phyloP scores from a whole-genome alignment of 306 rosid genomes.

The Vigna reflexopilosa region DNA sequence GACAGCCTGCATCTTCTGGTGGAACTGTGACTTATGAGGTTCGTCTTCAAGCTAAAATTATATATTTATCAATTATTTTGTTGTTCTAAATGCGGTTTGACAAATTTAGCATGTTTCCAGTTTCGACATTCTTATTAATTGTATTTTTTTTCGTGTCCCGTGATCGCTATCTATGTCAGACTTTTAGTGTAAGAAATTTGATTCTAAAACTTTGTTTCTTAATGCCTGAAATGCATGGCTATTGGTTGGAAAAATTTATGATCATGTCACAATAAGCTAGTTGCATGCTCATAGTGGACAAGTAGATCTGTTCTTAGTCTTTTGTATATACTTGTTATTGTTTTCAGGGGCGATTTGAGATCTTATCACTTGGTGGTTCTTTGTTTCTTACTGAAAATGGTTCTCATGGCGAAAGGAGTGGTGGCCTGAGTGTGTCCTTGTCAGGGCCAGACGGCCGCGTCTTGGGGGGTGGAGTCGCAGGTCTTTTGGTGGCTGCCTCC shows the following conservation, averaged over 20 bases:
- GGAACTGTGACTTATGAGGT: conserved; percentile 94
- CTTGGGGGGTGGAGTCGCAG: conserved; percentile 78
- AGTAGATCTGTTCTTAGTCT: not conserved
- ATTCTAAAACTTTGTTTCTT: not conserved
- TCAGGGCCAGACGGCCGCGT: conserved; percentile 80
- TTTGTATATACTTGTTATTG: conserved; percentile 17
- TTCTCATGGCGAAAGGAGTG: conserved; percentile 57
- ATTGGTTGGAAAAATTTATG: not conserved
- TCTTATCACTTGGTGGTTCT: conserved; percentile 75
- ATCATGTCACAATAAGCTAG: not conserved
- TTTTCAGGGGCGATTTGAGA: conserved; percentile 80
- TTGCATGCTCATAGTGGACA: not conserved
- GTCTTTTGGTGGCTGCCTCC: conserved; percentile 73
- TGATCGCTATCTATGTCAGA: not conserved
- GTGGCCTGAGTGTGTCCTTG: conserved; percentile 70
- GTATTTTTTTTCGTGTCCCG: not conserved
- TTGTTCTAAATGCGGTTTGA: not conserved
- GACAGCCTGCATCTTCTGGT: conserved; percentile 70
- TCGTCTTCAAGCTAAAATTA: conserved; percentile 21
- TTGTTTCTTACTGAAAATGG: conserved; percentile 56
- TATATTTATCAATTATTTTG: conserved; percentile 17
- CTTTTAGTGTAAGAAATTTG: not conserved
- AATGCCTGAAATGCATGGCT: too few species aligned
- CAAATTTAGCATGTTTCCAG: not conserved
- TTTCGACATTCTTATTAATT: not conserved